Evolutionary conservation across 805 yeast species (phyloP).

Genomic region (Tetrapisispora phaffii): DNA sequence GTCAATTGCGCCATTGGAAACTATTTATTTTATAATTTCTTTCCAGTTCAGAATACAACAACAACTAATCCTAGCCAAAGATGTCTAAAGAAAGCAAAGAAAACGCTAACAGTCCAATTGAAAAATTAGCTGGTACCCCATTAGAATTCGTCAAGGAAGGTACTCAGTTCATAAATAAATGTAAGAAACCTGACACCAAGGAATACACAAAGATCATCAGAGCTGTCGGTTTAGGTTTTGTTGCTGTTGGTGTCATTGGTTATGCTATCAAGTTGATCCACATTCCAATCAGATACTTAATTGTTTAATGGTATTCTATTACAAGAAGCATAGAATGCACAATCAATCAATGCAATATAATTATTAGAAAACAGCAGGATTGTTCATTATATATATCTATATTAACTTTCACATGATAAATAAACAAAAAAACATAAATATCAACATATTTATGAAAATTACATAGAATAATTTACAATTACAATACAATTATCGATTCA

Average conservation of each 20-base stretch:
- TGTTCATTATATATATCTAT: neutral
- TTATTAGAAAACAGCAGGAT: too few species aligned
- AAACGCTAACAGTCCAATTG: constrained; percentile 27
- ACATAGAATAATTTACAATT: neutral
- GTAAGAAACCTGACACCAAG: constrained; percentile 85
- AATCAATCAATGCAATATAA: too few species aligned
- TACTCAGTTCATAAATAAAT: constrained; percentile 73
- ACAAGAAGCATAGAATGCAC: too few species aligned
- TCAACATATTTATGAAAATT: neutral
- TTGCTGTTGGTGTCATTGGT: constrained; percentile 97
- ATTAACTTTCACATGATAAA: neutral
- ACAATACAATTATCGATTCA: too few species aligned
- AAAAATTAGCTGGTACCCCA: constrained; percentile 77
- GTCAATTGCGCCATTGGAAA: neutral
- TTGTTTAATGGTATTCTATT: constrained; percentile 63
- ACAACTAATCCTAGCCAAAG: neutral
- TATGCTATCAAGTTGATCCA: constrained; percentile 88
- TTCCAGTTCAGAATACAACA: neutral
- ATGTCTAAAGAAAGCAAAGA: constrained; percentile 24
- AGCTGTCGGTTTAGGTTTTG: constrained; percentile 94
- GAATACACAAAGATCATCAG: constrained; percentile 83
- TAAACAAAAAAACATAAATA: neutral
- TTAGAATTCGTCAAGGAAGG: constrained; percentile 89
- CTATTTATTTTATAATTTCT: neutral
- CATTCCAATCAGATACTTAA: constrained; percentile 91